These are phyloP conservation scores for Plectosphaerella sp. DNA, from an alignment of 2,329 filamentous ascomycete genomes.

Conservation along the genomic window DNA sequence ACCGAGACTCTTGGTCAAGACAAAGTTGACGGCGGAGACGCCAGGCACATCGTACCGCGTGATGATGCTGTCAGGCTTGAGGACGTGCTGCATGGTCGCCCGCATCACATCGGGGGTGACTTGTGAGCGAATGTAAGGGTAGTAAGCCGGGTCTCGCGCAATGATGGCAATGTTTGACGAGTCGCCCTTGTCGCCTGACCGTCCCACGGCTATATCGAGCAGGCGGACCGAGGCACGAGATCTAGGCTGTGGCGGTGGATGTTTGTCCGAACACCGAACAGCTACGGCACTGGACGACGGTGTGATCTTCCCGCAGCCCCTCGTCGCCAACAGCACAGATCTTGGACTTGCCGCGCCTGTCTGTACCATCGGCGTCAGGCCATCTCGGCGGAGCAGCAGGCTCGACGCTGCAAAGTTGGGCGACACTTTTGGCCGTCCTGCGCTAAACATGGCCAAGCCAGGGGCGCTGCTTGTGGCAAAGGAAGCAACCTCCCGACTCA, in stretches of 20 bases:
- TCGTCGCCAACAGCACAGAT: not conserved
- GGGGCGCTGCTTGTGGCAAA: conserved; percentile 4
- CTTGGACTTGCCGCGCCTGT: not conserved
- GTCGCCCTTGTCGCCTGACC: conserved; percentile 5
- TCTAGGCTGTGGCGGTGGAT: not conserved
- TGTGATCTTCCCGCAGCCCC: not conserved
- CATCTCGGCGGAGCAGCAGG: conserved; percentile 1
- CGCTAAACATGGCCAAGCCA: conserved; percentile 1
- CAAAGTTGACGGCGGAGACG: conserved; percentile 2
- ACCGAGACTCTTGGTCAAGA: conserved; percentile 2
- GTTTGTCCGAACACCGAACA: not conserved
- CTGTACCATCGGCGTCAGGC: not conserved
- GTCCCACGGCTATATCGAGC: conserved; percentile 1
- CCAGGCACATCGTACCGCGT: conserved; percentile 4
- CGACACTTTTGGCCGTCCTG: conserved; percentile 3
- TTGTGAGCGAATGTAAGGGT: not conserved
- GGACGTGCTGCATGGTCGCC: not conserved
- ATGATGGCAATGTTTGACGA: conserved; percentile 3
- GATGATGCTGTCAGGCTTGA: not conserved
- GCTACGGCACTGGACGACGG: not conserved
- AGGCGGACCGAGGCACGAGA: not conserved
- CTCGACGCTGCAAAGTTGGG: not conserved
- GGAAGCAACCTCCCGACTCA: conserved; percentile 1
- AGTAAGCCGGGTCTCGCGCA: not conserved
- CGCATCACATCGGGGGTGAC: conserved; percentile 1